These are phyloP conservation scores for Acorus calamus DNA, from an alignment of 106 monocot genomes.

Conservation along the genomic window DNA sequence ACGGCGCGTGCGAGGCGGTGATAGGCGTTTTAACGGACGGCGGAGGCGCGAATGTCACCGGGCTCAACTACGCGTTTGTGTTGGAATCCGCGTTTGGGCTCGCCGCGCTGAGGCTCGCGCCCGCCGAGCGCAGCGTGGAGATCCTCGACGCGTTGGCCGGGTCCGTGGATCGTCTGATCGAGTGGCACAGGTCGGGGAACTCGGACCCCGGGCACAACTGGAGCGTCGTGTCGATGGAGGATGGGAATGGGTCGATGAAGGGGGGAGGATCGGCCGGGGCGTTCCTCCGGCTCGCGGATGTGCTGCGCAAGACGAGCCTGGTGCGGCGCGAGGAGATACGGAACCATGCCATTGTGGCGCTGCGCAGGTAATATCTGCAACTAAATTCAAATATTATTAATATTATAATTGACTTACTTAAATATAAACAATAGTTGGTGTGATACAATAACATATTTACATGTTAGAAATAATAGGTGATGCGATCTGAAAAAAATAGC, in stretches of 20 bases:
- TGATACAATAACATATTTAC: too few relatives aligned
- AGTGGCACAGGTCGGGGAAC: constrained; percentile 50
- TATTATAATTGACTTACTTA: too few relatives aligned
- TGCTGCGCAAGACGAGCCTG: constrained; percentile 57
- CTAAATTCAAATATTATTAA: too few relatives aligned
- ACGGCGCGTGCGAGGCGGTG: constrained; percentile 46
- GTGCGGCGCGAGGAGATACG: constrained; percentile 85
- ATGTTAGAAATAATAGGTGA: too few relatives aligned
- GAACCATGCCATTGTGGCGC: constrained; percentile 54
- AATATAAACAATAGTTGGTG: too few relatives aligned
- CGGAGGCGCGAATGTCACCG: constrained; percentile 9
- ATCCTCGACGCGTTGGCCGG: constrained; percentile 53
- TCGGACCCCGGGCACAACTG: constrained; percentile 40
- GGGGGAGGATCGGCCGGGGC: neutral
- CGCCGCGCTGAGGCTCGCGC: constrained; percentile 68
- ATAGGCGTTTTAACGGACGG: constrained; percentile 44
- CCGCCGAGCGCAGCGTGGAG: constrained; percentile 51
- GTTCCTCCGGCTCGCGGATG: constrained; percentile 65
- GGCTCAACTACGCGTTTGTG: constrained; percentile 58
- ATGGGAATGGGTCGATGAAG: neutral
- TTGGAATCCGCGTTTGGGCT: constrained; percentile 73
- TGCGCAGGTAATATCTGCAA: constrained; percentile 2
- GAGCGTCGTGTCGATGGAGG: constrained; percentile 5
- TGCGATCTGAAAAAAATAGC: too few relatives aligned
- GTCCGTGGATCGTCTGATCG: constrained; percentile 50